A percentile compares a stretch with the other conserved stretches of the same genome.
Evolutionary conservation across 768 basidiomycete genomes (phyloP).

Genomic region (Pisolithus sp.): DNA sequence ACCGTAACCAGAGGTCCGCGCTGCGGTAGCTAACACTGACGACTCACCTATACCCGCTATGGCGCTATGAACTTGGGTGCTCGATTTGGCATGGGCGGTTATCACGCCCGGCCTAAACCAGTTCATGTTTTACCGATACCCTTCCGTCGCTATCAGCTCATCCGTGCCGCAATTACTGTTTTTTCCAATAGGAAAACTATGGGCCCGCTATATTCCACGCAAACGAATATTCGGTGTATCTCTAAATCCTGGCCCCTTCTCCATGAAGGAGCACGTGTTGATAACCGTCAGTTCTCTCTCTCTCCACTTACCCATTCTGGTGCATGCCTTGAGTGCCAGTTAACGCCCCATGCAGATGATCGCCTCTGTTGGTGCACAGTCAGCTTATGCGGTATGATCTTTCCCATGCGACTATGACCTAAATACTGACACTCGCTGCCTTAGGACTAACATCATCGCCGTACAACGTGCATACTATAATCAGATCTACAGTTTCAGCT

Average conservation of each 20-base stretch:
- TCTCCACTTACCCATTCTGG: constrained; percentile 5
- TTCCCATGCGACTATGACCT: neutral
- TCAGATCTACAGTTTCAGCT: constrained; percentile 55
- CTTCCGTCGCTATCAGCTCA: constrained; percentile 54
- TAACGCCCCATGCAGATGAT: constrained; percentile 33
- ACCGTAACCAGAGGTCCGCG: constrained; percentile 67
- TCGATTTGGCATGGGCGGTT: constrained; percentile 68
- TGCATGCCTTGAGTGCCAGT: constrained; percentile 24
- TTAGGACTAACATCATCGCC: constrained; percentile 69
- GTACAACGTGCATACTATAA: constrained; percentile 70
- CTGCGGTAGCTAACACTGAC: constrained; percentile 66
- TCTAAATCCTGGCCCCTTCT: constrained; percentile 72
- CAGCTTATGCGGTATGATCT: constrained; percentile 54
- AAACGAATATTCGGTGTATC: constrained; percentile 51
- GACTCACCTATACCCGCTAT: constrained; percentile 55
- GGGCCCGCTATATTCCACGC: too few relatives aligned
- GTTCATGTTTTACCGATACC: constrained; percentile 74
- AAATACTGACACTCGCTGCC: neutral
- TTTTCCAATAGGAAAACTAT: constrained; percentile 58
- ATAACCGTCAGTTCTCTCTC: constrained; percentile 39
- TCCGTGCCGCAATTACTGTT: constrained; percentile 68
- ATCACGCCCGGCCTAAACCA: constrained; percentile 63
- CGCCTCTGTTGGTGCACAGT: constrained; percentile 53
- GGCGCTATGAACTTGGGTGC: constrained; percentile 62
- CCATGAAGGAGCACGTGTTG: constrained; percentile 71